Base-by-base conservation (phyloP, 805 yeast species). In the Citeromyces nyonsensis region DNA sequence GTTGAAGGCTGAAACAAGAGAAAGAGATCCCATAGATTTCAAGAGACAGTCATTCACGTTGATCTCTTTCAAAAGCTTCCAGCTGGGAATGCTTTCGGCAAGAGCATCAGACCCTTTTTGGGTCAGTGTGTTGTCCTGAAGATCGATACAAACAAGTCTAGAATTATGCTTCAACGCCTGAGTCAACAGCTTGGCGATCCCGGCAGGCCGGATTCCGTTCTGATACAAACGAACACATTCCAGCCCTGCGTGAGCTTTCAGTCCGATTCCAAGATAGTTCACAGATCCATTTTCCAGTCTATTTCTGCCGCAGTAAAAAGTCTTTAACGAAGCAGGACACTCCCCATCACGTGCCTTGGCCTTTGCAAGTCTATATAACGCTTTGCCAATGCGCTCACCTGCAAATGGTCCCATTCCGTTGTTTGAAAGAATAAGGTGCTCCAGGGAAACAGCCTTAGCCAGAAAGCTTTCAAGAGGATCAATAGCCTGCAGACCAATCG, bases 321-420 rank as follows among this genome's bases (percentile, higher is more conserved):
- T 83, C 45, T 78, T 75, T 48, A 85, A 66, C 10, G 69, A 54
- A 24, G 61, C 56, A 34, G 69, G 57, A 14, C 66, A 60, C 28
- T 57, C 56, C 22, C 49, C 44, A n/a, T 53, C 50, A 31, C 52
- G 52, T 40, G 60, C 52, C 56, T 85, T 85, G 36, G 74, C 76
- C 33, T 52, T 53, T 13, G 91, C 73, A 40, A 88, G 66, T 43
- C 68, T 65, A 57, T 63, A 82, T 30, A 91, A 67, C 4, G 95
- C 82, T 44, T 73, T 73, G 38, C 96, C 99, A 39, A 91, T 81
- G 51, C 94, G 71, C 36, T 88, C 78, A 45, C 99, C 98, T 1
- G 97, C 94, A 51, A 80, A 80, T 15, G 99, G 99, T 25, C 99
- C 99, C 73, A 91, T 78, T 35, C 99, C 99, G 53, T 91, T 91